Conservation (phyloP, 208 protist species). For the Trypanosoma rangeli region DNA sequence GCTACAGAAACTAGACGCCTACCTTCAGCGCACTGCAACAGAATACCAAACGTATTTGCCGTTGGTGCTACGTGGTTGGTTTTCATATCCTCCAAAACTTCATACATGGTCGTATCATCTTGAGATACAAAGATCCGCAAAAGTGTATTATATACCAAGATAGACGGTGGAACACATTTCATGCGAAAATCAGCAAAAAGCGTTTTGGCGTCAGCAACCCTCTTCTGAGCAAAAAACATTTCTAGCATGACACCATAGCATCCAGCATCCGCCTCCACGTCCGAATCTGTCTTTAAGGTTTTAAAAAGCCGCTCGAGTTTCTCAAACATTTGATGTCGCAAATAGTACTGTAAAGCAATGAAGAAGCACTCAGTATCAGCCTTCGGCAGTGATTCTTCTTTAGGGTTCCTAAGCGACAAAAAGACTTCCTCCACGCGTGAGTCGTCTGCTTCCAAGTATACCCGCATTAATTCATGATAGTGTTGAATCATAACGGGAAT, state of each 20-base stretch:
- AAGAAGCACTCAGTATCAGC: slow-evolving; percentile 59
- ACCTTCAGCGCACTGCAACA: slow-evolving; percentile 59
- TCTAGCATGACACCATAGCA: slow-evolving; percentile 74
- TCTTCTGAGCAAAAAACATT: slow-evolving; percentile 36
- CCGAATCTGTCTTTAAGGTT: slow-evolving; percentile 47
- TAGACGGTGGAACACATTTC: slow-evolving; percentile 49
- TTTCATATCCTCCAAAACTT: slow-evolving; percentile 85
- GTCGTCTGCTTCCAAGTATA: slow-evolving; percentile 51
- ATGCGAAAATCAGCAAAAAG: slow-evolving; percentile 84
- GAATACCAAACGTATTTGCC: slow-evolving; percentile 71
- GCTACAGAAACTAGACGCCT: slow-evolving; percentile 41
- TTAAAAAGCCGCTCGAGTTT: slow-evolving; percentile 60
- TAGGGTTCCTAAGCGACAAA: slow-evolving; percentile 29
- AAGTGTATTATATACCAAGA: slow-evolving; percentile 81
- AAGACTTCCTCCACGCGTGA: slow-evolving; percentile 54
- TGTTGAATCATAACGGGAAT: slow-evolving; percentile 32
- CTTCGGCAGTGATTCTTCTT: slow-evolving; percentile 13
- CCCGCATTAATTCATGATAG: slow-evolving; percentile 54
- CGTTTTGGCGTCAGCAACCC: slow-evolving; percentile 33
- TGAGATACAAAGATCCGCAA: slow-evolving; percentile 52
- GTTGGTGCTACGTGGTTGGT: slow-evolving; percentile 45
- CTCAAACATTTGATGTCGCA: slow-evolving; percentile 35
- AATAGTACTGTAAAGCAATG: slow-evolving; percentile 66
- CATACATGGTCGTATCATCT: slow-evolving; percentile 53
- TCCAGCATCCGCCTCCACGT: slow-evolving; percentile 51